phyloP scores from a whole-genome alignment of 1,284 basidiomycete genomes.

The Cutaneotrichosporon daszewskae region DNA sequence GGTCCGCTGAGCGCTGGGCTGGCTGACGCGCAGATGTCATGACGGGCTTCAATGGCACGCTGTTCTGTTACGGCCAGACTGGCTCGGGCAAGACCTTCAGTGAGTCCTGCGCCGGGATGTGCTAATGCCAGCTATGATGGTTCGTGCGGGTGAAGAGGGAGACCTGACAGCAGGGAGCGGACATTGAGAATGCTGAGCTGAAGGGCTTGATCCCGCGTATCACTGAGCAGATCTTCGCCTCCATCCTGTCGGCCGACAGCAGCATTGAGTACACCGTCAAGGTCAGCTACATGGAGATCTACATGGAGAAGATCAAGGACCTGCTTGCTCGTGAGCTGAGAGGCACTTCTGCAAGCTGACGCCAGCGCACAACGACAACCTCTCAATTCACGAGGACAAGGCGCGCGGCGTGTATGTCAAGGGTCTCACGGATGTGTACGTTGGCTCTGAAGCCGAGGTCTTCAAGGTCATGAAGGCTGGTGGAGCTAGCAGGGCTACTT shows the following conservation, averaged over 20 bases:
- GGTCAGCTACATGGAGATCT: conserved; percentile 99
- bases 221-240: conserved; percentile 97
- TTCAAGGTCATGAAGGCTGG: conserved; percentile 99
- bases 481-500: conserved; percentile 82
- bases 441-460: conserved; percentile 90
- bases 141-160: not conserved
- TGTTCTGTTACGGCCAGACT: conserved; percentile 98
- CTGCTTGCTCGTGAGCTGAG: conserved; percentile 77
- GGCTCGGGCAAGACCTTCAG: conserved; percentile 90
- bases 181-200: conserved; percentile 85
- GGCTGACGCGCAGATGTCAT: conserved; percentile 71
- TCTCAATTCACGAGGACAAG: conserved; percentile 98
- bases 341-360: not conserved
- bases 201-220: conserved; percentile 98
- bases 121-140: conserved; percentile 8
- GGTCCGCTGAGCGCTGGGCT: conserved; percentile 19
- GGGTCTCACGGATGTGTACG: conserved; percentile 95
- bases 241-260: conserved; percentile 90
- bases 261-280: conserved; percentile 98
- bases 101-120: conserved; percentile 14
- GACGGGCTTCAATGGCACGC: conserved; percentile 96
- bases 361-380: conserved; percentile 92
- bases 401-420: conserved; percentile 97
- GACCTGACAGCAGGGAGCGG: conserved; percentile 65
- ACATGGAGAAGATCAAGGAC: conserved; percentile 94